Evolutionary conservation across 1,139 yeast species (phyloP).

Genomic region (Zygoascus hellenicus): DNA sequence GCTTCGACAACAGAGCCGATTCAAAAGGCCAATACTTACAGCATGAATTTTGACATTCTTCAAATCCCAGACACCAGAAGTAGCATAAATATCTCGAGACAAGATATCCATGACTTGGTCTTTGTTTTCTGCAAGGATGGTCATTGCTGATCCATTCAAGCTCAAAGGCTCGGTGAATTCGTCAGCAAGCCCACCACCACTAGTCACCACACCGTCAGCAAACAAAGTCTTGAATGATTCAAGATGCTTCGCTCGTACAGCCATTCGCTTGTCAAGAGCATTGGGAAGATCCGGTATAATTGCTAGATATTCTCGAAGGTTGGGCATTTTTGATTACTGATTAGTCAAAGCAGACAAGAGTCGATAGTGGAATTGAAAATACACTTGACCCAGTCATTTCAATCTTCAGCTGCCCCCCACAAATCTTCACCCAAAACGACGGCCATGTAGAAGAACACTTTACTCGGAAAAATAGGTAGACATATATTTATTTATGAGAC

Average conservation of each 20-base stretch:
- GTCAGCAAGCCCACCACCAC: constrained; percentile 40
- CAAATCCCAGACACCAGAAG: constrained; percentile 71
- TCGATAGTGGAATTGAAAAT: no score
- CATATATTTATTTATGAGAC: no score
- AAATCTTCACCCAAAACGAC: background rate
- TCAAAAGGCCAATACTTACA: constrained; percentile 15
- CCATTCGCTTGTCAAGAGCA: constrained; percentile 45
- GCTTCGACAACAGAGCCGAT: background rate
- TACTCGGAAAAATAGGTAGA: no score
- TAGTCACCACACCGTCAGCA: constrained; percentile 49
- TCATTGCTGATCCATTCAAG: constrained; percentile 68
- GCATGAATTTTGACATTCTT: constrained; percentile 59
- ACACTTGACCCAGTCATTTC: no score
- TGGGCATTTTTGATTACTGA: constrained; percentile 1
- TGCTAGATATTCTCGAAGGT: constrained; percentile 34
- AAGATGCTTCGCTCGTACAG: constrained; percentile 53
- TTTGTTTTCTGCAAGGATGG: constrained; percentile 54
- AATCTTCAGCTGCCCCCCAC: background rate
- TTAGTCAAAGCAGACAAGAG: background rate
- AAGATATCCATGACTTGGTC: constrained; percentile 61
- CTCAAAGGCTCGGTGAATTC: constrained; percentile 39
- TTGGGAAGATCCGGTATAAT: constrained; percentile 65
- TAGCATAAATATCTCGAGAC: constrained; percentile 57
- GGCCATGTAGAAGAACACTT: no score
- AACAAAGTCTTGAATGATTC: constrained; percentile 48